Evolutionary conservation across 495 filamentous ascomycete species (phyloP).

Genomic region (Chaetomidium leptoderma): DNA sequence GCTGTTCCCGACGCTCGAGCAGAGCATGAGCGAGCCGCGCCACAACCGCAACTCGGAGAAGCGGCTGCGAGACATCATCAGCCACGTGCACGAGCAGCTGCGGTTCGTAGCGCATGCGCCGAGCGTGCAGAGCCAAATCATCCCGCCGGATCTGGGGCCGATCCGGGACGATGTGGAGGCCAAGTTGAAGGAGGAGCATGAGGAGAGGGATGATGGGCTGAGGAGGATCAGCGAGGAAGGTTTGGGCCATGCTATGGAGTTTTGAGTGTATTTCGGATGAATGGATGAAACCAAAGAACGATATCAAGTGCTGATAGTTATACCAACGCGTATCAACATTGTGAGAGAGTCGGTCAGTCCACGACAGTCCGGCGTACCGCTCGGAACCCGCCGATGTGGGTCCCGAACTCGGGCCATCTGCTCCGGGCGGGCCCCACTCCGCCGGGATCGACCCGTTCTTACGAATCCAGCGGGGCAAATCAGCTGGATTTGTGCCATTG

Average conservation of each 20-base stretch:
- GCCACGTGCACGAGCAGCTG: slow-evolving; percentile 76
- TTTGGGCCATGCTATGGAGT: slow-evolving; percentile 40
- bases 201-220: slow-evolving; percentile 53
- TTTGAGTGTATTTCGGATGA: slow-evolving; percentile 17
- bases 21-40: slow-evolving; percentile 54
- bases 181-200: slow-evolving; percentile 65
- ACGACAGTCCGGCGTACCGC: not conserved
- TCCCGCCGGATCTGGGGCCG: slow-evolving; percentile 71
- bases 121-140: slow-evolving; percentile 77
- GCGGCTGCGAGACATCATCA: slow-evolving; percentile 68
- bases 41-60: slow-evolving; percentile 74
- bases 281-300: not conserved
- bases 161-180: slow-evolving; percentile 76
- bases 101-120: slow-evolving; percentile 80
- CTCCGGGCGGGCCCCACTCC: not conserved
- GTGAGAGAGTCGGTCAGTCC: not conserved
- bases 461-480: not conserved
- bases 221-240: slow-evolving; percentile 42
- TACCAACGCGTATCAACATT: not conserved
- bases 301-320: not conserved
- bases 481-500: not conserved
- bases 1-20: slow-evolving; percentile 70
- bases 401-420: not conserved
- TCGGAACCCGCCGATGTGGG: not conserved
- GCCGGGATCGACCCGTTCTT: not conserved